Evolutionary conservation across 2,329 filamentous ascomycete genomes (phyloP), one percentile per base, ranked within the genome.

Genomic region (Penicillium carneum): DNA sequence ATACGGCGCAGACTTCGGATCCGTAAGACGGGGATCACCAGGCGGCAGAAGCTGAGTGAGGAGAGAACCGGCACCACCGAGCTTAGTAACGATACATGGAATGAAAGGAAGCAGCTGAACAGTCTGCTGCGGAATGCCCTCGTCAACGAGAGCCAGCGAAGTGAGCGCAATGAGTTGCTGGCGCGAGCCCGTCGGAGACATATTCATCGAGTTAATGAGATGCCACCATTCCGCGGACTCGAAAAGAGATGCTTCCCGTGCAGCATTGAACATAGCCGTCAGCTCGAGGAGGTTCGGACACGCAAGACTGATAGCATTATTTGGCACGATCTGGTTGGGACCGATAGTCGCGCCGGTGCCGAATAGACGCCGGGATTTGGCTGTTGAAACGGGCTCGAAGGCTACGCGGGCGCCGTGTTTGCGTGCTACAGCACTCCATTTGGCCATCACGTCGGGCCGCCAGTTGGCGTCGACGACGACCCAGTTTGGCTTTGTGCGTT

Each of bases 391-490:
- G 1, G 95, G 94, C 77, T 98, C 95, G 72, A 94, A 96, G 12
- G 90, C 90, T 6, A 93, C 84, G 20, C 82, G 84, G 16, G 86
- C 84, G 4, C 81, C 76, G 60, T 85, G 80, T 2, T 82, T 74
- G 61, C 86, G 86, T 45, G 84, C 88, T 41, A 86, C 81, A n/a
- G 78, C 72, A 42, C 93, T 80, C 87, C 93, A 94, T 52, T 84
- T 82, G 41, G 84, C 82, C 2, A 97, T 85, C 20, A 88, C 86
- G 2, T 79, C 73, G 4, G 87, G 80, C 29, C 85, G 83, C 92
- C 94, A 97, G 76, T 98, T 98, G 16, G 87, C 92, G 73, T 99
- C 95, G 9, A 96, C 83, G 6, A 96, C 88, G 31, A 95, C 82
- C 87, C 91, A 95, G 64, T 86, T 86, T n/a, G 88, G 91, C 68